phyloP scores from a whole-genome alignment of 2,329 filamentous ascomycete genomes.

The Phialophora verrucosa region DNA sequence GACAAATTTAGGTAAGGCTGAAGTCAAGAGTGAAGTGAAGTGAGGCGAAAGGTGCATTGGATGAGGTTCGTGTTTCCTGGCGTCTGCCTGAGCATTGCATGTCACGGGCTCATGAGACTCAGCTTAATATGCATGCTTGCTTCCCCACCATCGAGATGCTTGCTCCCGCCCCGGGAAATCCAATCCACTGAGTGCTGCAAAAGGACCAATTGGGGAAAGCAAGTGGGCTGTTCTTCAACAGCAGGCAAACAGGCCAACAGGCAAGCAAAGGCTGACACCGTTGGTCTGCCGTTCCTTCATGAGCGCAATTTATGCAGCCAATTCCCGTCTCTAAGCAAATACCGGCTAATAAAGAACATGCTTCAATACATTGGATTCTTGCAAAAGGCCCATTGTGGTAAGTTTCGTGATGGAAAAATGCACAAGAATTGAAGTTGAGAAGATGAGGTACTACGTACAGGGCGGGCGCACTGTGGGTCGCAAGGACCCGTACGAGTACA shows the following conservation, averaged over 20 bases:
- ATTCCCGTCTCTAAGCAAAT: not conserved
- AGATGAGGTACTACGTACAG: not conserved
- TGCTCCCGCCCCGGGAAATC: not conserved
- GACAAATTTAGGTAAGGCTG: not conserved
- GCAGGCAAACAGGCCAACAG: not conserved
- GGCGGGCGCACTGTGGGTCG: not conserved
- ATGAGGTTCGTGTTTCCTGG: slow-evolving; percentile 1
- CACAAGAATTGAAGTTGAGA: not conserved
- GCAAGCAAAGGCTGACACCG: not conserved
- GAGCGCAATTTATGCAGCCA: not conserved
- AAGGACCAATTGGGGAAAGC: not conserved
- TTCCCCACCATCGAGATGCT: not conserved
- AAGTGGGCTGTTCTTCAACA: not conserved
- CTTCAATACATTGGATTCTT: not conserved
- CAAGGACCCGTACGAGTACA: no score
- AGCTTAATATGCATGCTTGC: not conserved
- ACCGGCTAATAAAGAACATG: not conserved
- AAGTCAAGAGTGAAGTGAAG: slow-evolving; percentile 9
- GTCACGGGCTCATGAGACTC: not conserved
- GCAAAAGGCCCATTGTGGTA: not conserved
- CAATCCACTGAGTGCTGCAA: not conserved
- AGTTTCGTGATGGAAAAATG: not conserved
- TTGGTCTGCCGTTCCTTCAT: not conserved
- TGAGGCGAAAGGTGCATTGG: not conserved
- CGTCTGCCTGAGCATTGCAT: slow-evolving; percentile 7